Evolutionary conservation across 768 basidiomycete genomes (phyloP), one percentile per base, ranked within the genome.

Genomic region (Auricularia heimuer): DNA sequence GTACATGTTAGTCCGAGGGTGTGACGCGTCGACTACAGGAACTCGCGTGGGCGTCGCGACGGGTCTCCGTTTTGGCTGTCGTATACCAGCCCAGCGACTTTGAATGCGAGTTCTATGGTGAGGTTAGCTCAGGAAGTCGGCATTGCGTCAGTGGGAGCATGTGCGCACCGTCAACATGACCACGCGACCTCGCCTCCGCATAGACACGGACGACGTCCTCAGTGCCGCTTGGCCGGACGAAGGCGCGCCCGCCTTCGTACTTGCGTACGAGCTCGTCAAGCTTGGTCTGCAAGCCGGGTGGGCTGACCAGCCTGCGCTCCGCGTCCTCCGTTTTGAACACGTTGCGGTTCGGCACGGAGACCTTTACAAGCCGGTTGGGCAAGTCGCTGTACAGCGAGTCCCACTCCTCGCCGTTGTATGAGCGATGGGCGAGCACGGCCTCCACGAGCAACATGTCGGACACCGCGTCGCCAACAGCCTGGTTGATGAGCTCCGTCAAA

Each of bases 141-240:
- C 51, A 44, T 58, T 33, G 54, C 51, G 34, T n/a, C 29, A 64
- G 12, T 45, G 36, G 12, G 47, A 21, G 54, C 24, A 7, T 8
- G 10, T 3, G 79, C 88, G 72, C 69, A 97, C 96, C 90, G 73
- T 95, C 93, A 21, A 90, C 92, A 69, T 89, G 87, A 14, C 82
- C 75, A 66, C 82, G 84, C 51, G 84, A 77, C 58, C 79, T 80
- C 1, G 97, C 96, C 74, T 99, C 97, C 1, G 95, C 97, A 72
- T 98, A 99, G 16, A 99, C 94, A 65, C 97, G 83, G 4, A 99
- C 97, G 33, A 96, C 95, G 71, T 99, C 95, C 75, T 99, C 97
- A 29, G 97, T 99, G 8, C 97, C 97, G 74, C 94, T 96, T 2
- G 97, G 97, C 65, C 97, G 77, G 18, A 98, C 97, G 71, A 99